These are phyloP conservation scores for Trichoderma arundinaceum DNA, from an alignment of 2,329 filamentous ascomycete genomes.

Conservation along the genomic window DNA sequence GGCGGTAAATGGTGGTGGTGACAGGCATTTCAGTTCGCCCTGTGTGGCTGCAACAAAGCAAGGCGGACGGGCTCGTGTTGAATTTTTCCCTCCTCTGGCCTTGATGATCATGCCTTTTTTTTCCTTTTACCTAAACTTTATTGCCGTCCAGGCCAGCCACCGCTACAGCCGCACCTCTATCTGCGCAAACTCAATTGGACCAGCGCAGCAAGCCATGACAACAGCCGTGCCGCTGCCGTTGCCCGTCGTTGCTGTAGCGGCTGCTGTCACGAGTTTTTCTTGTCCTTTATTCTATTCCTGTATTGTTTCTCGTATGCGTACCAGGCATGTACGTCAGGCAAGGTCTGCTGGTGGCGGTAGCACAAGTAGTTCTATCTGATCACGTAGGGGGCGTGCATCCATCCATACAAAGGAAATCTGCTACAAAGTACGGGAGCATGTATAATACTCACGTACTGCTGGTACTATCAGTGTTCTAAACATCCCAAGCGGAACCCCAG, in stretches of 20 bases:
- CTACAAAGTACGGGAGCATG: too few species aligned
- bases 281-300: background rate
- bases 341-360: too few species aligned
- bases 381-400: background rate
- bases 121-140: constrained; percentile 8
- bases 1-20: too few species aligned
- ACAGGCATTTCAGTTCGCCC: too few species aligned
- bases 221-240: constrained; percentile 26
- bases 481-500: background rate
- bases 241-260: background rate
- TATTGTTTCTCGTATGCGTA: background rate
- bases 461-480: too few species aligned
- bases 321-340: too few species aligned
- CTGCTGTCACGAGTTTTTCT: background rate
- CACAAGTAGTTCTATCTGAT: background rate
- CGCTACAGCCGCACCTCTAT: constrained; percentile 1
- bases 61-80: too few species aligned
- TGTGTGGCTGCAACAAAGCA: too few species aligned
- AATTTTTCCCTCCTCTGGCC: background rate
- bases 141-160: constrained; percentile 23
- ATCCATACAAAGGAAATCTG: background rate
- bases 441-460: too few species aligned
- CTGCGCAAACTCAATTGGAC: constrained; percentile 20
- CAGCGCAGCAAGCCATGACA: constrained; percentile 12
- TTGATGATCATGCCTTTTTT: constrained; percentile 12